Percentiles rank a stretch among this genome's conserved stretches.
Conservation (phyloP, 2,329 filamentous ascomycete species). For the Neophaeococcomyces mojaviensis region DNA sequence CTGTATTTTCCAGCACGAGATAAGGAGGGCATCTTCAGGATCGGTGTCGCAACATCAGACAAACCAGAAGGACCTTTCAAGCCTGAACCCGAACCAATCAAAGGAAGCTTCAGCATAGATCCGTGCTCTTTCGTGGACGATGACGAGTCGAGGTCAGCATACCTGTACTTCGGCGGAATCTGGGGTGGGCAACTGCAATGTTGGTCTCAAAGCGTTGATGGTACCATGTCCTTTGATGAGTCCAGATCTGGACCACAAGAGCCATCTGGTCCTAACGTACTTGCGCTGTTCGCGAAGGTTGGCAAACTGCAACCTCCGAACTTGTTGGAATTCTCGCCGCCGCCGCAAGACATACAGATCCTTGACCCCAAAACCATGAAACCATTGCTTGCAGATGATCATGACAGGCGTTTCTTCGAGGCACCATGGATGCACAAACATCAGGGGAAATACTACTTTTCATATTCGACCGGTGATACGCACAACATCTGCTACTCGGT, state of each 20-base stretch:
- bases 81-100: slow-evolving; percentile 57
- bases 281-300: slow-evolving; percentile 59
- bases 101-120: slow-evolving; percentile 68
- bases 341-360: slow-evolving; percentile 55
- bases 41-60: slow-evolving; percentile 61
- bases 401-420: slow-evolving; percentile 71
- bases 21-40: slow-evolving; percentile 61
- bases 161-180: slow-evolving; percentile 69
- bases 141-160: slow-evolving; percentile 47
- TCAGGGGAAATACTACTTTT: slow-evolving; percentile 63
- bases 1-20: slow-evolving; percentile 72
- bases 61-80: slow-evolving; percentile 62
- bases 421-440: slow-evolving; percentile 74
- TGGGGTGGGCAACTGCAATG: slow-evolving; percentile 78
- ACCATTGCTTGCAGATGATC: slow-evolving; percentile 58
- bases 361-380: slow-evolving; percentile 54
- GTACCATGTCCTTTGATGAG: slow-evolving; percentile 47
- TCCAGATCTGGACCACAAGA: slow-evolving; percentile 52
- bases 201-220: slow-evolving; percentile 38
- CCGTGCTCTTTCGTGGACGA: slow-evolving; percentile 68
- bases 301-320: slow-evolving; percentile 52
- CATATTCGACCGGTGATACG: slow-evolving; percentile 70
- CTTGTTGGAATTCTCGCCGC: slow-evolving; percentile 54
- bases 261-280: slow-evolving; percentile 47
- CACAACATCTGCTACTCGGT: slow-evolving; percentile 66